These are phyloP conservation scores for Balamuthia mandrillaris DNA, from an alignment of 208 protist species.

Conservation along the genomic window DNA sequence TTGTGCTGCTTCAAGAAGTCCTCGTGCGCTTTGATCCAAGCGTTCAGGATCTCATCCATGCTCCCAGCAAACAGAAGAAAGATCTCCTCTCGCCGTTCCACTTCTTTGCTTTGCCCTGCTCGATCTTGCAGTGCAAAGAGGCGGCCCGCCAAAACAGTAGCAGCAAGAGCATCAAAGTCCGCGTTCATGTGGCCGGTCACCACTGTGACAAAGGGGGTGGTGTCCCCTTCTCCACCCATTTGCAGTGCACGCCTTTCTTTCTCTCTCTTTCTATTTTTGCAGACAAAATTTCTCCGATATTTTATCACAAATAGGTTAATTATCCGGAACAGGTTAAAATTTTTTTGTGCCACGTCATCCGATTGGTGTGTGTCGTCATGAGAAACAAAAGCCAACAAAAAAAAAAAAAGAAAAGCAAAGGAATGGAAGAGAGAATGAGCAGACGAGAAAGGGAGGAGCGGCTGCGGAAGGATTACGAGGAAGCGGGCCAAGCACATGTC, in stretches of 20 bases:
- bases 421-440: neutral
- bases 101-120: neutral
- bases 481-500: neutral
- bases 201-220: neutral
- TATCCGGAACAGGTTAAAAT: no score
- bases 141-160: neutral
- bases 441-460: neutral
- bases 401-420: neutral
- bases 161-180: conserved; percentile 34
- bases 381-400: no score
- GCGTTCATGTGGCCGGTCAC: conserved; percentile 15
- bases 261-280: neutral
- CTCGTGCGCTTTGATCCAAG: neutral
- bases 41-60: neutral
- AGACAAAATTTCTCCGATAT: neutral
- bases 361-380: no score
- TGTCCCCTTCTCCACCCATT: no score
- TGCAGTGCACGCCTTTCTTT: neutral
- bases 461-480: neutral
- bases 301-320: no score
- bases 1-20: neutral
- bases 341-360: no score
- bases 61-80: neutral
- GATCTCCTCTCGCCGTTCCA: neutral
- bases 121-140: neutral